phyloP scores from a whole-genome alignment of 106 monocot species.

The Acorus calamus region DNA sequence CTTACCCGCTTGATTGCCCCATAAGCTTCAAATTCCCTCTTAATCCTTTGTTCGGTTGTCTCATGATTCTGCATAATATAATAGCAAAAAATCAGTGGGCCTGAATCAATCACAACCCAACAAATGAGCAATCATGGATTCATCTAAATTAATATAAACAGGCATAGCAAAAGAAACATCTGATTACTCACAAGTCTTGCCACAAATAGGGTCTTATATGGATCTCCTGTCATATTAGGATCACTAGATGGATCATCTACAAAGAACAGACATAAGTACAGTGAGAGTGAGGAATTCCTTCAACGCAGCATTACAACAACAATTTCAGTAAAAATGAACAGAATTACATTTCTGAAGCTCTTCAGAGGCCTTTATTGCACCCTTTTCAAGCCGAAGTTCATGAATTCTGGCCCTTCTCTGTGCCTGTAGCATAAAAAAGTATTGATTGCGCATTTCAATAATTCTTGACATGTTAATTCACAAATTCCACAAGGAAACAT shows the following conservation, averaged over 20 bases:
- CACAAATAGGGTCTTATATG: conserved; percentile 92
- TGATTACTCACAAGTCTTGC: conserved; percentile 72
- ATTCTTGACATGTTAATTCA: no score
- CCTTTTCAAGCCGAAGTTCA: conserved; percentile 57
- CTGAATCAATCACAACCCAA: no score
- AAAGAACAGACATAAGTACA: conserved; percentile 1
- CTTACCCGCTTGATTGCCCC: conserved; percentile 98
- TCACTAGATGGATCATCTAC: conserved; percentile 73
- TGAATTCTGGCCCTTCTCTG: conserved; percentile 77
- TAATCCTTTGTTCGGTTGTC: conserved; percentile 79
- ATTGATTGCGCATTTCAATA: no score
- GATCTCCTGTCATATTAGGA: conserved; percentile 69
- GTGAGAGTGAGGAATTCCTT: background rate
- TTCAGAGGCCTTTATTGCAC: conserved; percentile 78
- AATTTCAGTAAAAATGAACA: background rate
- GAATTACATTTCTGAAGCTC: conserved; percentile 78
- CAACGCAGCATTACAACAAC: background rate
- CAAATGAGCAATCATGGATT: no score
- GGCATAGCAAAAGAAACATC: no score
- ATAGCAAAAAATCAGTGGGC: background rate
- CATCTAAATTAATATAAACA: no score
- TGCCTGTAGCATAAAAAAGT: conserved; percentile 21
- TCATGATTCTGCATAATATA: conserved; percentile 67
- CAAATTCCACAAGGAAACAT: no score
- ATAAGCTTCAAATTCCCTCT: conserved; percentile 99